These are phyloP conservation scores for Rhodotorula paludigena DNA, from an alignment of 768 basidiomycete species.

Conservation along the genomic window DNA sequence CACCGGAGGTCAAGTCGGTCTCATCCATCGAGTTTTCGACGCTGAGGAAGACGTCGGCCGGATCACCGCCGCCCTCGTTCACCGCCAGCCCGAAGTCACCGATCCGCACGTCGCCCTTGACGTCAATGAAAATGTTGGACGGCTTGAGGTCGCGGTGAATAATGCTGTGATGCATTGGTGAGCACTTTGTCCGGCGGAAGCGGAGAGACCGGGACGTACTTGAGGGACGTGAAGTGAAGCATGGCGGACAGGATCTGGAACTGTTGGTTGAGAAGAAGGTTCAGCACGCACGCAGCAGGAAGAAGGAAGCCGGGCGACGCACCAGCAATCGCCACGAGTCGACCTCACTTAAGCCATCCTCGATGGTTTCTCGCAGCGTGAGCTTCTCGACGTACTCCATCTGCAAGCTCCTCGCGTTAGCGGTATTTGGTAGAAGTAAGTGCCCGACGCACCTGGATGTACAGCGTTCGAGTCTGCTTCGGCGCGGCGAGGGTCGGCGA, in stretches of 20 bases:
- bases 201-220: slow-evolving; percentile 4
- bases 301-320: background rate
- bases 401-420: background rate
- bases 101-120: slow-evolving; percentile 38
- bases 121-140: slow-evolving; percentile 39
- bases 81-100: slow-evolving; percentile 40
- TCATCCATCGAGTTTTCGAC: slow-evolving; percentile 33
- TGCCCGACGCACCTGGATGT: slow-evolving; percentile 36
- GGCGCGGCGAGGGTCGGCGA: slow-evolving; percentile 1
- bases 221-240: slow-evolving; percentile 43
- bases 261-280: background rate
- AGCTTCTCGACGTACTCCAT: slow-evolving; percentile 40
- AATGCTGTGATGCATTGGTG: no score
- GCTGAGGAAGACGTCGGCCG: slow-evolving; percentile 26
- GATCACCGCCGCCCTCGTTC: slow-evolving; percentile 26
- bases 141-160: slow-evolving; percentile 43
- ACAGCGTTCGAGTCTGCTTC: slow-evolving; percentile 39
- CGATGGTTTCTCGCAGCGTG: slow-evolving; percentile 39
- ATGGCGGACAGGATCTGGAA: slow-evolving; percentile 43
- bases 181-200: no score
- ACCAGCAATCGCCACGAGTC: slow-evolving; percentile 38
- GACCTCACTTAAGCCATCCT: slow-evolving; percentile 41
- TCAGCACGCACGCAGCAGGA: background rate
- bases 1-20: slow-evolving; percentile 32
- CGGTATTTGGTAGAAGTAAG: accelerated